Conservation (phyloP, 305 asterid genomes). For the Ilex paraguariensis region DNA sequence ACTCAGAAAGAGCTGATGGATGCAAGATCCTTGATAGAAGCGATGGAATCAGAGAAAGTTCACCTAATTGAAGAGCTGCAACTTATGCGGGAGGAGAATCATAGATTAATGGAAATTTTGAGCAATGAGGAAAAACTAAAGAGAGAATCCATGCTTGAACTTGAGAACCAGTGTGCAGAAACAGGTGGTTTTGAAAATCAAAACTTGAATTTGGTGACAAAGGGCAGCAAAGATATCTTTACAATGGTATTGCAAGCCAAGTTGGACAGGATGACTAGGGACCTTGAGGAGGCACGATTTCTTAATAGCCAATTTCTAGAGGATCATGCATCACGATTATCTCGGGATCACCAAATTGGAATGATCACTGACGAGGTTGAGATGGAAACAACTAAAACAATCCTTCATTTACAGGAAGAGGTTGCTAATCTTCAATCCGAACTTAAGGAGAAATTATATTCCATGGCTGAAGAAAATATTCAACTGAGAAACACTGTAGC, state of each 20-base stretch:
- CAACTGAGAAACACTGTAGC: constrained; percentile 45
- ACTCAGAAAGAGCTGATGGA: constrained; percentile 45
- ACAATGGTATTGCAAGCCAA: constrained; percentile 38
- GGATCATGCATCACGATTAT: constrained; percentile 34
- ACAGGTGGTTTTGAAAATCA: constrained; percentile 15
- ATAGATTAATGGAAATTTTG: constrained; percentile 32
- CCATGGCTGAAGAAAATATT: constrained; percentile 58
- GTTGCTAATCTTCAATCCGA: constrained; percentile 54
- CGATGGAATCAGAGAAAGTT: constrained; percentile 46
- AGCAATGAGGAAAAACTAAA: constrained; percentile 17
- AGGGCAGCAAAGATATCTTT: constrained; percentile 24
- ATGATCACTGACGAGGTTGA: constrained; percentile 53
- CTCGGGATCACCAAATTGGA: constrained; percentile 47
- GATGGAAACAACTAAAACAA: constrained; percentile 60
- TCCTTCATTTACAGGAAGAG: constrained; percentile 68
- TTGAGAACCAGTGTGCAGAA: constrained; percentile 10
- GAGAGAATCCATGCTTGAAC: constrained; percentile 12
- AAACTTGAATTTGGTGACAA: constrained; percentile 18
- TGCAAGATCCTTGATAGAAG: constrained; percentile 40
- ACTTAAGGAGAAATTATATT: constrained; percentile 41
- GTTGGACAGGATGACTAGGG: constrained; percentile 43
- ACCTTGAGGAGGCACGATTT: constrained; percentile 42
- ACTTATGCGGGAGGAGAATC: constrained; percentile 37
- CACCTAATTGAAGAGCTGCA: constrained; percentile 46
- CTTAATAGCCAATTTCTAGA: constrained; percentile 33